A percentile compares a stretch with the other conserved stretches of the same genome.
Conservation (phyloP, 768 basidiomycete genomes). For the Dioszegia hungarica region DNA sequence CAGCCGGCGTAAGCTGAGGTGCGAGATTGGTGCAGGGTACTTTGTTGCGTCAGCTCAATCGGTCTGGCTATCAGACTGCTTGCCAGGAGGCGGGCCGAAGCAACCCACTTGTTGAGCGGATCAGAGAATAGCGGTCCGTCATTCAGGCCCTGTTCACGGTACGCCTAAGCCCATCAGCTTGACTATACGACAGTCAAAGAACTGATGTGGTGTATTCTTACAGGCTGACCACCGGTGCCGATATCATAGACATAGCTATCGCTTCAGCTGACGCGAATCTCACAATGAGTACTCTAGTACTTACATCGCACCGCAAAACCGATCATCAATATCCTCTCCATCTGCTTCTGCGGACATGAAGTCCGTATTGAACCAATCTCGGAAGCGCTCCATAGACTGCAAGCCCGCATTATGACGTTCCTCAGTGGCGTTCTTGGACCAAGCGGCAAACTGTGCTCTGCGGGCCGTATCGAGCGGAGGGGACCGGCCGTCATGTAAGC, state of each 20-base stretch:
- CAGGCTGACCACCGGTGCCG: slow-evolving; percentile 10
- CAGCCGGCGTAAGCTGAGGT: slow-evolving; percentile 5
- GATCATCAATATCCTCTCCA: too few relatives aligned
- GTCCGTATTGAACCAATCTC: slow-evolving; percentile 16
- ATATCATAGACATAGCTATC: slow-evolving; percentile 9
- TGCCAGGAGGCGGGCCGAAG: too few relatives aligned
- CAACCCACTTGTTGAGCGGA: not conserved
- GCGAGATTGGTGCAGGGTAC: not conserved
- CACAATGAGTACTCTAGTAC: too few relatives aligned
- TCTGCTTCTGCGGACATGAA: slow-evolving; percentile 17
- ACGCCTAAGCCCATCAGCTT: not conserved
- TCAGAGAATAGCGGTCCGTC: not conserved
- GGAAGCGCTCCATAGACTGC: slow-evolving; percentile 17
- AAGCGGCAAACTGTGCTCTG: not conserved
- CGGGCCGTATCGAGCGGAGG: slow-evolving; percentile 1
- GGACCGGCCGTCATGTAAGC: not conserved
- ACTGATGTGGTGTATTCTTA: not conserved
- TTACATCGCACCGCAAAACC: slow-evolving; percentile 27
- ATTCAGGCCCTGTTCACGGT: slow-evolving; percentile 7
- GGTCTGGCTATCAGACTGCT: not conserved
- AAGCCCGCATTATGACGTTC: slow-evolving; percentile 13
- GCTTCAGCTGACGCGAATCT: not conserved
- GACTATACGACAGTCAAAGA: not conserved
- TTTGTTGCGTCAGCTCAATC: not conserved
- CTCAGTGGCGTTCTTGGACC: not conserved